Conservation (phyloP, 2,329 filamentous ascomycete genomes). For the Fusarium poae region DNA sequence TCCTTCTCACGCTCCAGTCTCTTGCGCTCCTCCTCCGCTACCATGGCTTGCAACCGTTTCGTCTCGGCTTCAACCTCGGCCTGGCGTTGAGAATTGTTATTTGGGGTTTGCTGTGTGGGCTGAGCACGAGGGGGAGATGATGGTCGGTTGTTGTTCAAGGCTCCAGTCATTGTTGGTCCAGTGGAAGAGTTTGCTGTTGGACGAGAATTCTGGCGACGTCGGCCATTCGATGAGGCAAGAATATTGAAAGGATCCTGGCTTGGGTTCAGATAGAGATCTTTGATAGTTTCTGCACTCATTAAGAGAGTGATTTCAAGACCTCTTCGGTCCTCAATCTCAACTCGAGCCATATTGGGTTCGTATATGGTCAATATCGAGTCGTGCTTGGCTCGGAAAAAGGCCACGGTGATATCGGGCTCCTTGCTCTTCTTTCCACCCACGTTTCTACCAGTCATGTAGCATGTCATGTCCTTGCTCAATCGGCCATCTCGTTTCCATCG, state of each 20-base stretch:
- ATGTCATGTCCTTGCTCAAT: conserved; percentile 88
- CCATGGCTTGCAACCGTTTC: conserved; percentile 72
- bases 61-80: conserved; percentile 80
- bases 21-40: conserved; percentile 64
- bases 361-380: conserved; percentile 83
- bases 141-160: conserved; percentile 51
- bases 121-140: conserved; percentile 37
- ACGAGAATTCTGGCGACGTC: conserved; percentile 57
- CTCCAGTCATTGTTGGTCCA: conserved; percentile 55
- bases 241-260: conserved; percentile 85
- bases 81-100: conserved; percentile 47
- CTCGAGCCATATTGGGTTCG: conserved; percentile 89
- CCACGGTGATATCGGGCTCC: conserved; percentile 96
- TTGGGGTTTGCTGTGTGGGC: conserved; percentile 28
- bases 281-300: conserved; percentile 72
- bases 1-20: conserved; percentile 68
- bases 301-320: conserved; percentile 87
- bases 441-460: conserved; percentile 84
- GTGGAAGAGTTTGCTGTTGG: conserved; percentile 51
- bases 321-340: conserved; percentile 94
- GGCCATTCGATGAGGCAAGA: conserved; percentile 51
- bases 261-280: conserved; percentile 73
- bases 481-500: conserved; percentile 91
- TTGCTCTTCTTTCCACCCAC: conserved; percentile 83
- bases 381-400: conserved; percentile 79